These are phyloP conservation scores for Cystobasidium onofrii DNA, from an alignment of 768 basidiomycete genomes.

Conservation along the genomic window DNA sequence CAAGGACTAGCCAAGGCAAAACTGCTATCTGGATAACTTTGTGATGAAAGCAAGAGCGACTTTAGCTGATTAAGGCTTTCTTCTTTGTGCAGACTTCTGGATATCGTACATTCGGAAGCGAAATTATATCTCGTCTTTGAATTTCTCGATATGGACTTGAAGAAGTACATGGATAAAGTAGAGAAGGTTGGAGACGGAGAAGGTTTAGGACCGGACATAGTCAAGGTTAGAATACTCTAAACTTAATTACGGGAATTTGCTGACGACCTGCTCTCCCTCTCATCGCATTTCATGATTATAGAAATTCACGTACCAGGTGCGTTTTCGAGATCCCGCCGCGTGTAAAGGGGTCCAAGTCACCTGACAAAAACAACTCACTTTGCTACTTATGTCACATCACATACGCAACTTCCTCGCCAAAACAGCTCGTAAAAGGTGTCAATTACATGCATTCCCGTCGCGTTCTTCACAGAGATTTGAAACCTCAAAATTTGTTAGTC, in stretches of 20 bases:
- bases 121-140: constrained; percentile 97
- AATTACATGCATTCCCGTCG: constrained; percentile 91
- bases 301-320: constrained; percentile 32
- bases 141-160: constrained; percentile 92
- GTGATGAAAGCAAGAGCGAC: too few species aligned
- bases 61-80: too few species aligned
- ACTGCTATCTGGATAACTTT: too few species aligned
- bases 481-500: constrained; percentile 77
- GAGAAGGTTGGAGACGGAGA: constrained; percentile 52
- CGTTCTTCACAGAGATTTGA: constrained; percentile 90
- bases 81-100: constrained; percentile 65
- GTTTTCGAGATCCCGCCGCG: background rate
- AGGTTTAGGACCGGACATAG: constrained; percentile 60
- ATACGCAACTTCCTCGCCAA: constrained; percentile 36
- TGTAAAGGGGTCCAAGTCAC: background rate
- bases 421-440: constrained; percentile 81
- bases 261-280: background rate
- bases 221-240: constrained; percentile 47
- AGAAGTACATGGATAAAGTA: constrained; percentile 88
- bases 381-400: constrained; percentile 48
- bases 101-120: constrained; percentile 94
- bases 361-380: background rate
- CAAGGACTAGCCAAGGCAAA: background rate
- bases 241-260: background rate
- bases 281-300: background rate